Evolutionary conservation across 805 yeast genomes (phyloP).

Genomic region (Pichia sporocuriosa): DNA sequence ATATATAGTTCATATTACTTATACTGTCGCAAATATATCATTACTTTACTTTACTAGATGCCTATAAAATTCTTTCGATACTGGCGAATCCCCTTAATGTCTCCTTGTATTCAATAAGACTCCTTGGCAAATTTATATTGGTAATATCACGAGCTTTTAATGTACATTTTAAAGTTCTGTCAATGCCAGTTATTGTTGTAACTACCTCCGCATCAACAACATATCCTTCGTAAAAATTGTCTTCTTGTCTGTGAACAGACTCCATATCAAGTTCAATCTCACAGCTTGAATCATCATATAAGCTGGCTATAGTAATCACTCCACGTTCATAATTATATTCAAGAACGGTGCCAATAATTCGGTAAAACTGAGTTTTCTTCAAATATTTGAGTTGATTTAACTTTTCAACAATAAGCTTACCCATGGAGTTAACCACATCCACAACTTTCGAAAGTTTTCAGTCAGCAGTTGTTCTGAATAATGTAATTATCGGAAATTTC

Average conservation of each 20-base stretch:
- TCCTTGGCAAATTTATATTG: neutral
- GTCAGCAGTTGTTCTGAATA: too few species aligned
- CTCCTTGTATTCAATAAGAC: constrained; percentile 1
- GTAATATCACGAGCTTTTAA: neutral
- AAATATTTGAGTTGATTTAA: constrained; percentile 11
- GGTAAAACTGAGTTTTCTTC: constrained; percentile 12
- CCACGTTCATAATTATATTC: constrained; percentile 18
- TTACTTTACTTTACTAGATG: neutral
- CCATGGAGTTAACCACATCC: too few species aligned
- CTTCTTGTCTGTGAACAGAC: constrained; percentile 6
- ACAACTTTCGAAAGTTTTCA: neutral
- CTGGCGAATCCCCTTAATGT: neutral
- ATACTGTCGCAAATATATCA: neutral
- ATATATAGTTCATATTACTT: neutral
- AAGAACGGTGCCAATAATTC: constrained; percentile 21
- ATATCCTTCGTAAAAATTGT: constrained; percentile 15
- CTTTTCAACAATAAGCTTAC: constrained; percentile 8
- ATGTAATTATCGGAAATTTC: too few species aligned
- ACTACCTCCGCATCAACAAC: constrained; percentile 22
- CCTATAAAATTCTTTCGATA: neutral
- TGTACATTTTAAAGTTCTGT: neutral
- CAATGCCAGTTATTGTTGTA: neutral
- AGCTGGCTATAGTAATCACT: constrained; percentile 11
- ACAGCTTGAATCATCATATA: constrained; percentile 10
- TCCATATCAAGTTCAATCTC: constrained; percentile 10